Evolutionary conservation across 768 basidiomycete species (phyloP).

Genomic region (Naganishia kalamii): DNA sequence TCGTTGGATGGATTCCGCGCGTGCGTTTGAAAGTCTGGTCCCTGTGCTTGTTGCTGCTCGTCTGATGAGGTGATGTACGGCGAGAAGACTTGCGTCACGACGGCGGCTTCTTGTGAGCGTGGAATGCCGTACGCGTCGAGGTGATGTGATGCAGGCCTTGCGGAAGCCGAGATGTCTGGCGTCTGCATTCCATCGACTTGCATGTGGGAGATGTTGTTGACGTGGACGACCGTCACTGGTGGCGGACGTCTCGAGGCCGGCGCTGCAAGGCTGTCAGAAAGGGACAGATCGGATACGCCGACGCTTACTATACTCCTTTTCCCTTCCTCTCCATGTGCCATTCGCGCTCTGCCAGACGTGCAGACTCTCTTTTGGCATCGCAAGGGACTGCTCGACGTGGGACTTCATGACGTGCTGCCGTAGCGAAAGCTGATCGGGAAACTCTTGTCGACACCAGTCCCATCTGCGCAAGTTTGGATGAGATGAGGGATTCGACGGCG

Average conservation of each 20-base stretch:
- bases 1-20: background rate
- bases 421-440: background rate
- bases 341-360: background rate
- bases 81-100: constrained; percentile 9
- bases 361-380: background rate
- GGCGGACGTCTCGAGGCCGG: background rate
- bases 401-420: background rate
- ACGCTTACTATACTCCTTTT: background rate
- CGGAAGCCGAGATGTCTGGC: background rate
- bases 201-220: background rate
- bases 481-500: no score
- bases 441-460: background rate
- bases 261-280: background rate
- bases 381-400: background rate
- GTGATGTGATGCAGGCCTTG: background rate
- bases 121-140: constrained; percentile 6
- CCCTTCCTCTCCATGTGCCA: background rate
- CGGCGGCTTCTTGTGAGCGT: background rate
- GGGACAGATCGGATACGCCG: background rate
- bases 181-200: background rate
- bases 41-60: background rate
- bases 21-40: background rate
- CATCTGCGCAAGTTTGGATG: background rate
- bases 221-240: background rate
- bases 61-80: constrained; percentile 4